Evolutionary conservation across 176 grass and related monocot genomes (phyloP).

Genomic region (Cymbopogon citratus): DNA sequence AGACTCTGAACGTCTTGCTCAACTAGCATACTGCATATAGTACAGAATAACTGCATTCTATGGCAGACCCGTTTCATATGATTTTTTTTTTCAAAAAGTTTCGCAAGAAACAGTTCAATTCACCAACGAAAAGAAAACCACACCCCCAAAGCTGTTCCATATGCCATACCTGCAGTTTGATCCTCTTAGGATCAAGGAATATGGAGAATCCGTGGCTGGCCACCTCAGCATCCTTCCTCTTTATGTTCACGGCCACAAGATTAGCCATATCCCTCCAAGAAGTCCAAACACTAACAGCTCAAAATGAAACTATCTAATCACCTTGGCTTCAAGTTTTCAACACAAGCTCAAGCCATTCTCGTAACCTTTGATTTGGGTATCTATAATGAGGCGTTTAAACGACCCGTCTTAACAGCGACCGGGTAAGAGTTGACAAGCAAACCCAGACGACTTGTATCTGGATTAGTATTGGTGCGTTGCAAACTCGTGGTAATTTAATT

Average conservation of each 20-base stretch:
- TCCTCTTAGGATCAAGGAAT: slow-evolving; percentile 41
- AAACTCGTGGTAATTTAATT: background rate
- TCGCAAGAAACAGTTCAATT: background rate
- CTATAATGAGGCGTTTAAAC: background rate
- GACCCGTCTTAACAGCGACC: background rate
- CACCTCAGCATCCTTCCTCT: slow-evolving; percentile 48
- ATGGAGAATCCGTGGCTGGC: slow-evolving; percentile 33
- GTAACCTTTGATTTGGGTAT: background rate
- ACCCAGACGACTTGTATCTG: slow-evolving; percentile 14
- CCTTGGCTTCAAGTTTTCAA: background rate
- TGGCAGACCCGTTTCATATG: no score
- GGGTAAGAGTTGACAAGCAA: slow-evolving; percentile 25
- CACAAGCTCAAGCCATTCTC: background rate
- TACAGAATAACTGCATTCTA: background rate
- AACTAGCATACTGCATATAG: no score
- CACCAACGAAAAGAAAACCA: background rate
- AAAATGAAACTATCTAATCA: background rate
- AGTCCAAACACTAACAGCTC: background rate
- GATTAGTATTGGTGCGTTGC: background rate
- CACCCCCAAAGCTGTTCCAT: background rate
- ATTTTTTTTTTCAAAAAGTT: no score
- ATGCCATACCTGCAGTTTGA: slow-evolving; percentile 35
- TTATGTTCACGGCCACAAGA: slow-evolving; percentile 35
- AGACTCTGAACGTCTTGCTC: no score
- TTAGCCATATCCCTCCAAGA: background rate